Evolutionary conservation across 2,329 filamentous ascomycete species (phyloP), one percentile per base, ranked within the genome.

Genomic region (Aspergillus aculeatus): DNA sequence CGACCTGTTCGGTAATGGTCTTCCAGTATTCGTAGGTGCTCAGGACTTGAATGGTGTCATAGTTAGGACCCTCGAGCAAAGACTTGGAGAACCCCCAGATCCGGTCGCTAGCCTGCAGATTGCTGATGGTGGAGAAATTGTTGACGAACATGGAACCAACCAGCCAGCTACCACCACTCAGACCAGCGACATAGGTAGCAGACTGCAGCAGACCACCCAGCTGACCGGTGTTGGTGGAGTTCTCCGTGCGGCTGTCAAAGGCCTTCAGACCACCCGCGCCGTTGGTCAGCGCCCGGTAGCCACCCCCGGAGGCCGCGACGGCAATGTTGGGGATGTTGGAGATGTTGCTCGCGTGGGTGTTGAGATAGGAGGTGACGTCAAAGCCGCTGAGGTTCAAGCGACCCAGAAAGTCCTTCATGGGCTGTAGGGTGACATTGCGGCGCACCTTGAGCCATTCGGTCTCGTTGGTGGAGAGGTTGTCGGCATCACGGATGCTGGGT

Each of bases 131-230:
- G 7, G 86, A 89, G 73, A 91, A 96, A 78, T 96, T 96, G 73
- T 88, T 87, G 67, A 86, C 80, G 61, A 86, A 93, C 10, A 96
- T 79, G 57, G 89, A 91, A n/a, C 91, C 90, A 4, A 96, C 84
- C 19, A 96, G 81, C 92, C 92, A 96, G 54, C 88, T 86, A 56
- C 92, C 92, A 31, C 92, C 92, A 7, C 90, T 94, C 3, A 96
- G 81, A 9, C 91, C 92, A 2, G 91, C 83, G 12, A 96, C 74
- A 71, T 96, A 96, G 0, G 91, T 96, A 0, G 90, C 77, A 3
- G 89, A 83, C 78, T 96, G 92, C 62, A 96, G 79, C 64, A 96
- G 77, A 4, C 92, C 92, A 54, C 92, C 90, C 24, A 96, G 80
- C 51, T 92, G 89, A 4, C 90, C 90, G 3, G 77, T 69, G 7